Evolutionary conservation across 495 filamentous ascomycete genomes (phyloP), one percentile per base, ranked within the genome.

Genomic region (Aspergillus olivimuriae): DNA sequence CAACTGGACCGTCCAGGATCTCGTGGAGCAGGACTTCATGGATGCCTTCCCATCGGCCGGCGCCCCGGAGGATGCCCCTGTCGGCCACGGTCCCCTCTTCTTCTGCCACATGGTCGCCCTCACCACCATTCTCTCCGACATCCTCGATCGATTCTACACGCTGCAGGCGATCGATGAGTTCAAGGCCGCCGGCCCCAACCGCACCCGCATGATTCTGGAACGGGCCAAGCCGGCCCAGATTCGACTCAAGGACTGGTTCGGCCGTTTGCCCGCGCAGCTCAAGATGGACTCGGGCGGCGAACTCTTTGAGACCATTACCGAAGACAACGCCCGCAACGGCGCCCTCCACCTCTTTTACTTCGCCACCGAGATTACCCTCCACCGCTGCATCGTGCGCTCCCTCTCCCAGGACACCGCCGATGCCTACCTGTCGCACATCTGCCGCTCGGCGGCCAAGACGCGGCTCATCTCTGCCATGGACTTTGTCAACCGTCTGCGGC

Each of bases 381-480:
- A 79, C 57, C 72, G 78, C 21, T 77, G 69, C 53, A 77, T 82
- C 44, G 68, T 82, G 34, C 72, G 76, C 16, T 74, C 70, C 7
- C 61, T 82, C 19, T 56, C 61, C 17, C 52, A 62, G 2, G 57
- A 63, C 15, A 61, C 69, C 35, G 61, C 66, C 16, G 73, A 77
- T 50, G 61, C 65, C 9, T 73, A 74, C 60, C 80, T 95, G 35
- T 77, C 89, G 14, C 89, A 95, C 68, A 95, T 97, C 56, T 96
- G 90, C 66, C 92, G 92, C 40, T 89, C 84, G 18, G 92, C 92
- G 16, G 77, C 78, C 5, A 77, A 79, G 50, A 75, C 74, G 1
- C 69, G 74, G 1, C 62, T 82, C 11, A 75, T 77, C 44, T 74
- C 70, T 16, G 73, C 76, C 21, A 75, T 79, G 69, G 70, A 76